A percentile compares a stretch with the other conserved stretches of the same genome.
These are phyloP conservation scores for Eutrema heterophyllum DNA, from an alignment of 345 rosid genomes.

Conservation along the genomic window DNA sequence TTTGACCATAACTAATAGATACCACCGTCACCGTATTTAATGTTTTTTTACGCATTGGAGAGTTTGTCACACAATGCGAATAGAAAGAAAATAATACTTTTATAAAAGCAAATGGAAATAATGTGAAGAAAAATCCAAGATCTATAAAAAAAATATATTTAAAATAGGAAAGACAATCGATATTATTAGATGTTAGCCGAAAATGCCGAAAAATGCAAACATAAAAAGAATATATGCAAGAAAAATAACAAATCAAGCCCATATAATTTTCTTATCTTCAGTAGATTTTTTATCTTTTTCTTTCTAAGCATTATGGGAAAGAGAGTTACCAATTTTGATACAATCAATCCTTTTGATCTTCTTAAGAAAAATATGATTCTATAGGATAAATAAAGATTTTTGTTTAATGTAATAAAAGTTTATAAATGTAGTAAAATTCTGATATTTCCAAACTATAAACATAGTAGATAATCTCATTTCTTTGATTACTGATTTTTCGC, in stretches of 20 bases:
- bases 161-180: constrained; percentile 14
- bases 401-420: too few relatives aligned
- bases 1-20: background rate
- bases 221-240: background rate
- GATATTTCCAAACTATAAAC: background rate
- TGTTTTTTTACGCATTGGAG: background rate
- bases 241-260: background rate
- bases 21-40: constrained; percentile 18
- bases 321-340: background rate
- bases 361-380: background rate
- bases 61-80: background rate
- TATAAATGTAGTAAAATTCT: background rate
- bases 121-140: constrained; percentile 32
- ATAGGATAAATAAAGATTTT: too few relatives aligned
- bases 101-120: constrained; percentile 24
- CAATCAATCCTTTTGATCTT: background rate
- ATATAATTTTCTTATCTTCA: constrained; percentile 11
- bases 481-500: background rate
- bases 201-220: constrained; percentile 8
- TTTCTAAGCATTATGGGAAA: background rate
- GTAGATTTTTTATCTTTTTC: background rate
- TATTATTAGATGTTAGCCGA: constrained; percentile 11
- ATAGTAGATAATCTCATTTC: constrained; percentile 6
- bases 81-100: background rate
- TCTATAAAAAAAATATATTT: background rate